Base-by-base conservation (phyloP, 768 basidiomycete species). In the Rossbeevera mucosa region DNA sequence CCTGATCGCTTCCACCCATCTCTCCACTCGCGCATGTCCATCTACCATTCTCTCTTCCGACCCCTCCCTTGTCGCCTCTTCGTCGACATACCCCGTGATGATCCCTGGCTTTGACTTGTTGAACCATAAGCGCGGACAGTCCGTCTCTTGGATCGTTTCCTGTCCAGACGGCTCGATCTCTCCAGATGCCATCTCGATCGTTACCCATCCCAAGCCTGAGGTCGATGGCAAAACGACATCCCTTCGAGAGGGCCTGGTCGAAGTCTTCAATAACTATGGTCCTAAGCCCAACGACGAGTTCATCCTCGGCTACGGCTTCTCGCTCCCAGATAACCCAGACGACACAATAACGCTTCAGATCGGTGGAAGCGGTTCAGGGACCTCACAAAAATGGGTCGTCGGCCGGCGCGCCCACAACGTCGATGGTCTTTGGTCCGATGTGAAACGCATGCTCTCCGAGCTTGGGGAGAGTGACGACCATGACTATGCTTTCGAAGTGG, bases 291-390 rank as follows among this genome's bases (percentile, higher is more conserved):
- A 95, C 66, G 78, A 90, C 24, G 91, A 94, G 68, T 78, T 97
- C 41, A 81, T 97, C 43, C 77, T 97, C 4, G 92, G 90, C 5
- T 97, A 96, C 63, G 94, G 95, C 1, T 98, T 97, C 70, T 81
- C 88, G 0, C 65, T 94, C 4, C 72, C 78, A 2, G 56, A 81
- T 25, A 96, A 96, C 57, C 87, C 86, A 0, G 90, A 93, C 62
- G 94, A 96, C 62, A 89, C 87, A 0, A 86, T 94, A 59, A 75
- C 88, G 1, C 78, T 96, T 29, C 85, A 85, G 55, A 71, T 95
- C 36, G 86, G 86, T 13, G 84, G 86, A 1, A 13, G 40, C 14
- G 83, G 86, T 1, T 50, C 61, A 1, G 52, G 47, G 1, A 62
- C 66, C 1, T 57, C 54, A 6, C 67, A 69, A 50, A 78, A 71